Evolutionary conservation across 176 grass and related monocot genomes (phyloP), one percentile per base, ranked within the genome.

Genomic region (Pharus latifolius): DNA sequence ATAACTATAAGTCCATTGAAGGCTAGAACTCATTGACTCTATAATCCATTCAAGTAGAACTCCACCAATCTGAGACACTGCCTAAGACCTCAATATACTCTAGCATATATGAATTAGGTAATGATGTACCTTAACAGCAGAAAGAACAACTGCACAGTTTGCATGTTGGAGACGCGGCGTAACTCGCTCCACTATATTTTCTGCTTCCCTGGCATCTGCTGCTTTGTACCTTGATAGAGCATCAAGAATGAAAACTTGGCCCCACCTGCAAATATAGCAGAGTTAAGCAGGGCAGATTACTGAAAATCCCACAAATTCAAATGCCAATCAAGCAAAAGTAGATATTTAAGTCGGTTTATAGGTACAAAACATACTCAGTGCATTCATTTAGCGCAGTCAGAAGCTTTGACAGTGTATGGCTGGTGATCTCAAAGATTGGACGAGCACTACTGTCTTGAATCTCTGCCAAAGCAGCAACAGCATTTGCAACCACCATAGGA

Each of bases 401-500:
- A 72, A 99, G 95, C 76, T 99, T 99, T 38, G 95, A 88, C 50
- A 94, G 77, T 54, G 90, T 99, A 82, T 94, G 90, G 79, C 95
- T 94, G 68, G 84, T 99, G 37, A 99, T 94, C 60, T 99, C 90
- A 88, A 99, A 99, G 43, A 91, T 88, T 49, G 90, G 87, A 17
- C 69, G 67, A 41, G 77, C 60, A 58, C 95, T 94, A 57, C 54
- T 94, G 27, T 99, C 95, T 63, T 99, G 81, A 86, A 99, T 94
- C 85, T 99, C 95, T 59, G 95, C 95, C 46, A 99, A 76, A 7
- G 95, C 95, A 67, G 95, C 95, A 81, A 99, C 95, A 37, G 95
- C 95, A 94, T 99, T 99, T 88, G 95, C 95, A 67, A 99, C 95
- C 25, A 99, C 95, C 95, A 99, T 99, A 59, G 95, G 95, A 85